A percentile compares a stretch with the other conserved stretches of the same genome.
phyloP scores from a whole-genome alignment of 2,329 filamentous ascomycete species.

The Westerdykella aurantiaca region DNA sequence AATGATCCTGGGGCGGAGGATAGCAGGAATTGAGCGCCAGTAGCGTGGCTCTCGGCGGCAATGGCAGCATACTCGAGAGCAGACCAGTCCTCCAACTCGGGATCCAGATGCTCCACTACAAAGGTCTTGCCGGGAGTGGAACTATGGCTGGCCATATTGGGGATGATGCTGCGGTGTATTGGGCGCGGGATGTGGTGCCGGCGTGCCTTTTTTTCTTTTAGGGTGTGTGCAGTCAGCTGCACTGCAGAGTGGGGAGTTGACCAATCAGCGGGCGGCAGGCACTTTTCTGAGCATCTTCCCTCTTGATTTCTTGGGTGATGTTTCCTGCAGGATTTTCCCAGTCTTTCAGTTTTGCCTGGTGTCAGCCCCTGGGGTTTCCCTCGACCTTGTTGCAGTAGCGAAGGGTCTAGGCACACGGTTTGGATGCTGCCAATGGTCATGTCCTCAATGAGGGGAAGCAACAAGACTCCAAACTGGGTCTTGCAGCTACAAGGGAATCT shows the following conservation, averaged over 20 bases:
- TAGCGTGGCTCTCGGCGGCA: slow-evolving; percentile 67
- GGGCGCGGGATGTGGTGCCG: slow-evolving; percentile 11
- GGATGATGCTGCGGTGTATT: slow-evolving; percentile 1
- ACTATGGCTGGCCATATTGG: slow-evolving; percentile 23
- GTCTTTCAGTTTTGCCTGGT: no score
- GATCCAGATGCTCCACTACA: slow-evolving; percentile 94
- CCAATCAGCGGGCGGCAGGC: slow-evolving; percentile 15
- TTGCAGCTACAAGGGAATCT: no score
- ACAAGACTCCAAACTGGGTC: no score
- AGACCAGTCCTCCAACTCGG: slow-evolving; percentile 90
- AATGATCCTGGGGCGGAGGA: slow-evolving; percentile 71
- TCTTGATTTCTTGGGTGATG: no score
- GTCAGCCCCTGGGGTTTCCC: background rate
- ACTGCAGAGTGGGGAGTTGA: slow-evolving; percentile 13
- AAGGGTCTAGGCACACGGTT: no score
- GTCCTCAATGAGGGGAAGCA: no score
- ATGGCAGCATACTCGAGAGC: slow-evolving; percentile 88
- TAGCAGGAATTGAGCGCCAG: slow-evolving; percentile 67
- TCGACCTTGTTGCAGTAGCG: no score
- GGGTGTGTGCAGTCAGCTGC: slow-evolving; percentile 14
- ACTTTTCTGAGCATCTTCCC: slow-evolving; percentile 3
- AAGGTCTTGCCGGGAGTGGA: slow-evolving; percentile 59
- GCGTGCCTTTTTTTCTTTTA: slow-evolving; percentile 11
- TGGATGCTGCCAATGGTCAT: no score
- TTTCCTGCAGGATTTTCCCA: no score